Evolutionary conservation across 2,329 filamentous ascomycete species (phyloP), one percentile per base, ranked within the genome.

Genomic region (Pseudocercospora fijiensis): DNA sequence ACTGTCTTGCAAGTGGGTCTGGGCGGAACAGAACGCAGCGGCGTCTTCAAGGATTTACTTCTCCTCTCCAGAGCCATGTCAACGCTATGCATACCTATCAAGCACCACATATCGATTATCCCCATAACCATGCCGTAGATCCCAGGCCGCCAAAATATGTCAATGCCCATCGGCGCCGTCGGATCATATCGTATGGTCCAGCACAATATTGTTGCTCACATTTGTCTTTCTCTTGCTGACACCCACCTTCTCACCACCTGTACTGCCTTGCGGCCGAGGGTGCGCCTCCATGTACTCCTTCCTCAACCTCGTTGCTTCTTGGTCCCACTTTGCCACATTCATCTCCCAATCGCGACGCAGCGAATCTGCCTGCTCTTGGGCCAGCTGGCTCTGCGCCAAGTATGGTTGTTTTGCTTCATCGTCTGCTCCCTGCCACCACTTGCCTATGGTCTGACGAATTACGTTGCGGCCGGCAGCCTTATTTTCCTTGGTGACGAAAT

Each of bases 371-470:
- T 78, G 81, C 62, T 84, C 82, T 75, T 93, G 93, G 69, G 91
- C 89, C 58, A 83, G 83, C 60, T 88, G 83, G 3, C 90, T 90
- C 74, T 88, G 84, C 27, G 92, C 88, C 56, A 93, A 84, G 72
- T 90, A 98, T 0, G 92, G 93, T 73, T 85, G 84, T 73, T 89
- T 91, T 70, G 87, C 84, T 51, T 90, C 90, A 5, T 86, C 82
- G 1, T 83, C 78, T 0, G 90, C 87, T 57, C 90, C 89, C 70
- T 90, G 91, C 95, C 95, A 99, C 88, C 95, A 93, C 74, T 90
- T 89, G 27, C 93, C 93, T 9, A 95, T 86, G 75, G 92, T 91
- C 57, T 88, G 86, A 33, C 95, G 90, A 61, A 98, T 90, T 73
- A 96, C 91, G 71, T 88, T 84, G 47, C 85, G 83, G 1, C 82